Evolutionary conservation across 2,329 filamentous ascomycete genomes (phyloP).

Genomic region (Emergomyces pasteurianus): DNA sequence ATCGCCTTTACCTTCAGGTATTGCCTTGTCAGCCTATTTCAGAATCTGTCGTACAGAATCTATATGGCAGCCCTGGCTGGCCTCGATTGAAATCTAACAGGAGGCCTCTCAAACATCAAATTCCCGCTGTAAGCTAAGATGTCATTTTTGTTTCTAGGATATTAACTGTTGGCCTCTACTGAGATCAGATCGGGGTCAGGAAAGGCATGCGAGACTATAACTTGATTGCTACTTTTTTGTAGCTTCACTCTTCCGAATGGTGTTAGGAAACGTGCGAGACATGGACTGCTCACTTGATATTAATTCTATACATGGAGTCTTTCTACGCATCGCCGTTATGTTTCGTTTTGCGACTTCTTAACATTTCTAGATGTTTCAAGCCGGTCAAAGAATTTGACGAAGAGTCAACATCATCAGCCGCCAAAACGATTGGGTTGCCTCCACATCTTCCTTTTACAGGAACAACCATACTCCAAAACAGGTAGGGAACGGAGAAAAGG

Average conservation of each 20-base stretch:
- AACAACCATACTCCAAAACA: neutral
- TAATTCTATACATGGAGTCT: neutral
- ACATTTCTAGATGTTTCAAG: neutral
- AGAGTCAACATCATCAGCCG: neutral
- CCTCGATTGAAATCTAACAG: neutral
- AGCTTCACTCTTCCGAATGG: neutral
- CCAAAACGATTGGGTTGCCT: neutral
- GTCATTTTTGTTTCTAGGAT: neutral
- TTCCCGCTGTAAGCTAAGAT: neutral
- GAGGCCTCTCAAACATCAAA: neutral
- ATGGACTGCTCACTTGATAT: neutral
- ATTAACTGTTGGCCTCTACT: neutral
- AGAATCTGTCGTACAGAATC: neutral
- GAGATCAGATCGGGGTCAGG: neutral
- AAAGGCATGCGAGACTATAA: neutral
- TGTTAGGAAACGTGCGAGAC: neutral
- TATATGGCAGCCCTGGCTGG: neutral
- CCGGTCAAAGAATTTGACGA: neutral
- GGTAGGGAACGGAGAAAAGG: neutral
- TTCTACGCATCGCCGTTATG: neutral
- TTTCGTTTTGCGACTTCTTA: neutral
- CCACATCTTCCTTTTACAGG: neutral
- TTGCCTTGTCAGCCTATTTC: neutral
- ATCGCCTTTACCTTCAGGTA: neutral
- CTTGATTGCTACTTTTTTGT: neutral